Percentiles rank a stretch among this genome's conserved stretches.
Conservation (phyloP, 148 eudicot species). For the Amaranthus palmeri region DNA sequence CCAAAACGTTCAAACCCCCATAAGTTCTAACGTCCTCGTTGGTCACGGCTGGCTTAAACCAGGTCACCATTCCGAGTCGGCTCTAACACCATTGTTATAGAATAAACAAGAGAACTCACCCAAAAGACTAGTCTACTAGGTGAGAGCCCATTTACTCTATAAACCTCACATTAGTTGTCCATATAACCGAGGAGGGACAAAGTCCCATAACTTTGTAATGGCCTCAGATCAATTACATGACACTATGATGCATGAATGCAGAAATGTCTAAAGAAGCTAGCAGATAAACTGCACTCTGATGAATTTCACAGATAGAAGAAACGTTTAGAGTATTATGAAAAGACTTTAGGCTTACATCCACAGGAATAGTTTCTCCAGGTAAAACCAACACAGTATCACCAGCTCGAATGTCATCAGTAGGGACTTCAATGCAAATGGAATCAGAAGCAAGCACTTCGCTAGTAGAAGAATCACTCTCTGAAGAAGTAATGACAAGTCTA, state of each 20-base stretch:
- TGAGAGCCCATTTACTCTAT: too few species aligned
- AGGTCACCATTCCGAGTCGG: too few species aligned
- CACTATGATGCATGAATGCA: not conserved
- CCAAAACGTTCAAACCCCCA: too few species aligned
- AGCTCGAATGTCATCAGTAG: conserved; percentile 81
- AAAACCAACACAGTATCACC: conserved; percentile 84
- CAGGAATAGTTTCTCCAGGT: conserved; percentile 94
- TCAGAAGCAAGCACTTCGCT: conserved; percentile 66
- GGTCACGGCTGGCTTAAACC: too few species aligned
- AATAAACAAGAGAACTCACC: too few species aligned
- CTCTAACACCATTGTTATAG: too few species aligned
- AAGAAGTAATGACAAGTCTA: conserved; percentile 75
- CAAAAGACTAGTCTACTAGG: too few species aligned
- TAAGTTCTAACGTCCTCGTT: too few species aligned
- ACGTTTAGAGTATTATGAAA: not conserved
- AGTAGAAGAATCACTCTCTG: conserved; percentile 48
- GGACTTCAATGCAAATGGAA: conserved; percentile 74
- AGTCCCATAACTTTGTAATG: too few species aligned
- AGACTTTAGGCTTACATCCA: conserved; percentile 58
- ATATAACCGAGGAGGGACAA: too few species aligned
- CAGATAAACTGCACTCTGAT: conserved; percentile 6
- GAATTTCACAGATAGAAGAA: not conserved
- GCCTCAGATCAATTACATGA: too few species aligned
- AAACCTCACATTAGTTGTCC: too few species aligned
- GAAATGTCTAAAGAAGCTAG: conserved; percentile 4